Percentiles rank a stretch among this genome's conserved stretches.
Conservation (phyloP, 176 grass and related monocot genomes). For the Saccharum spontaneum region DNA sequence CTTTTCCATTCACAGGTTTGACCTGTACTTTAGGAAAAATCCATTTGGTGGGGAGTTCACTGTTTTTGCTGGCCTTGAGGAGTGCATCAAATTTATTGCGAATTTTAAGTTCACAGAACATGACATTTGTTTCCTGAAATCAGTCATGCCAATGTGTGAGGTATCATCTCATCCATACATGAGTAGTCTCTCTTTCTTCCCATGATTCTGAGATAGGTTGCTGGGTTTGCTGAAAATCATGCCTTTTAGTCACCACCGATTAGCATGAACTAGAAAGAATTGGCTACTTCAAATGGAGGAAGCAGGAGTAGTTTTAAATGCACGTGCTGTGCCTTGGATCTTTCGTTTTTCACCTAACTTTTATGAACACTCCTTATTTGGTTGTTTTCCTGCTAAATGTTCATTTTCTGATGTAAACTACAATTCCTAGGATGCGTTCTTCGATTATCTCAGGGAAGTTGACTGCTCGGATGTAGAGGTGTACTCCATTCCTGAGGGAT, state of each 20-base stretch:
- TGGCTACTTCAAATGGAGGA: conserved; percentile 2
- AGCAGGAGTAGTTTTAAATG: conserved; percentile 5
- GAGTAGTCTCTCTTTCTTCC: conserved; percentile 3
- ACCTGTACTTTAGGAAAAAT: conserved; percentile 97
- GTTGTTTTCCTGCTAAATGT: conserved; percentile 31
- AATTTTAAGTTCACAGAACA: conserved; percentile 83
- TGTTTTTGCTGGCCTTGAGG: conserved; percentile 96
- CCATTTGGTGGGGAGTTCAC: conserved; percentile 97
- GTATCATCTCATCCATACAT: conserved; percentile 43
- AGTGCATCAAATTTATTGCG: conserved; percentile 93
- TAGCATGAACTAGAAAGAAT: neutral
- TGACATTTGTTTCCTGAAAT: conserved; percentile 80
- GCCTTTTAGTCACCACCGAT: neutral
- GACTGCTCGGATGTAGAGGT: conserved; percentile 93
- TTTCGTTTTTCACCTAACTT: neutral
- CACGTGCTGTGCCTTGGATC: neutral
- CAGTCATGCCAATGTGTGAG: conserved; percentile 86
- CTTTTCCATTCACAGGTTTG: conserved; percentile 72
- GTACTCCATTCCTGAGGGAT: conserved; percentile 93
- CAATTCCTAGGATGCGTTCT: conserved; percentile 75
- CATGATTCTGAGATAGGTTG: neutral
- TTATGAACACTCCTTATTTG: neutral
- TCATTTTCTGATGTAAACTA: conserved; percentile 35
- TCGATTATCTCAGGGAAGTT: conserved; percentile 79
- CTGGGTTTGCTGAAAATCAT: conserved; percentile 6